Percentiles rank a stretch among this genome's conserved stretches.
Evolutionary conservation across 1,284 basidiomycete genomes (phyloP).

Genomic region (Salmacisia buchloeana): DNA sequence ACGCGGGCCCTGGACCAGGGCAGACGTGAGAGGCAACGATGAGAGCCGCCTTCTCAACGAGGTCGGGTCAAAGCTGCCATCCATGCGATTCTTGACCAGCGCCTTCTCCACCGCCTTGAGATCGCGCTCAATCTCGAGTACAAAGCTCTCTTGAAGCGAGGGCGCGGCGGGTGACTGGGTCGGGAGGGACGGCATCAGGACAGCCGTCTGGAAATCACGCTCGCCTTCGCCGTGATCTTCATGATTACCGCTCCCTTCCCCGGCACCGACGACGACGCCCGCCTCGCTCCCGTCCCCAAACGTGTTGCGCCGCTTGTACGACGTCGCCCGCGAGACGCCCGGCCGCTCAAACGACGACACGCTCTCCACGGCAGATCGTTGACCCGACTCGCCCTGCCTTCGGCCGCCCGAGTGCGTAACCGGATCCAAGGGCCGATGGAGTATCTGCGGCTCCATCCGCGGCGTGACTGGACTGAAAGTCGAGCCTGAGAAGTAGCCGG

Average conservation of each 20-base stretch:
- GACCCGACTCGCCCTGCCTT: background rate
- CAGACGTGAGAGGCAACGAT: background rate
- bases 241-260: background rate
- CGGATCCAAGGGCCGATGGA: background rate
- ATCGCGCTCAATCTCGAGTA: constrained; percentile 14
- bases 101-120: constrained; percentile 16
- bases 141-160: background rate
- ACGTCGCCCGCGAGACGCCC: background rate
- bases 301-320: background rate
- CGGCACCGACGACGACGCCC: background rate
- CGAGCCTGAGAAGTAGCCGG: background rate
- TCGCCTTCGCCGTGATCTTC: too few relatives aligned
- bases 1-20: background rate
- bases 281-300: constrained; percentile 1
- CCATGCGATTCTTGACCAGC: constrained; percentile 12
- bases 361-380: background rate
- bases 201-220: background rate
- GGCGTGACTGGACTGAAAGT: background rate
- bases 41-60: constrained; percentile 10
- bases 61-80: constrained; percentile 14
- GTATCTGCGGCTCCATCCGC: background rate
- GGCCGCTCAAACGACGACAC: background rate
- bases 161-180: background rate
- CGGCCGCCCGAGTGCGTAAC: background rate
- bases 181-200: too few relatives aligned